phyloP scores from a whole-genome alignment of 306 rosid genomes.

The Luffa aegyptiaca region DNA sequence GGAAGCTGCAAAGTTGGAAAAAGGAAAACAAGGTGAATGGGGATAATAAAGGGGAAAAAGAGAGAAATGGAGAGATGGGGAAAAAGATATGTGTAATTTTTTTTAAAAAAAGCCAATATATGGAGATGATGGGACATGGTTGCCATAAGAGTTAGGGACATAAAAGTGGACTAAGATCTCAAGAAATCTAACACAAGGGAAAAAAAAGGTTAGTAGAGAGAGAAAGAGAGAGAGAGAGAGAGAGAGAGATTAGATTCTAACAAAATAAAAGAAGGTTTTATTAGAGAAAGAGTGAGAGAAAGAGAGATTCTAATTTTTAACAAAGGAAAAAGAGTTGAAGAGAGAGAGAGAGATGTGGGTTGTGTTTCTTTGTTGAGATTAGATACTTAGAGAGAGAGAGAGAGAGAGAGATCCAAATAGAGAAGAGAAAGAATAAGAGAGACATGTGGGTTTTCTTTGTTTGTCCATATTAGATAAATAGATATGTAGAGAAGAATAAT shows the following conservation, averaged over 20 bases:
- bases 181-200: neutral
- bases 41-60: neutral
- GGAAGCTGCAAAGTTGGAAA: neutral
- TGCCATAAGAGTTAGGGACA: conserved; percentile 32
- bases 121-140: conserved; percentile 26
- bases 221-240: neutral
- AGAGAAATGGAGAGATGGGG: neutral
- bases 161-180: conserved; percentile 11
- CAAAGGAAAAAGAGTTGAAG: too few species aligned
- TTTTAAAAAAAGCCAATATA: neutral
- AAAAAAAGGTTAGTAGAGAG: neutral
- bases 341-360: neutral
- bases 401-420: too few species aligned
- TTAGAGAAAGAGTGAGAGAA: too few species aligned
- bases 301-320: neutral
- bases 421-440: too few species aligned
- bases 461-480: too few species aligned
- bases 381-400: too few species aligned
- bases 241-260: neutral
- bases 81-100: neutral
- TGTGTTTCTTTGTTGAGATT: too few species aligned
- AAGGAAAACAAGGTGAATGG: neutral
- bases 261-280: neutral
- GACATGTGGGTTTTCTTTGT: too few species aligned
- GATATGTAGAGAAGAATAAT: too few species aligned